Base-by-base conservation (phyloP, 2,329 filamentous ascomycete genomes). In the Hypoxylon sp. region DNA sequence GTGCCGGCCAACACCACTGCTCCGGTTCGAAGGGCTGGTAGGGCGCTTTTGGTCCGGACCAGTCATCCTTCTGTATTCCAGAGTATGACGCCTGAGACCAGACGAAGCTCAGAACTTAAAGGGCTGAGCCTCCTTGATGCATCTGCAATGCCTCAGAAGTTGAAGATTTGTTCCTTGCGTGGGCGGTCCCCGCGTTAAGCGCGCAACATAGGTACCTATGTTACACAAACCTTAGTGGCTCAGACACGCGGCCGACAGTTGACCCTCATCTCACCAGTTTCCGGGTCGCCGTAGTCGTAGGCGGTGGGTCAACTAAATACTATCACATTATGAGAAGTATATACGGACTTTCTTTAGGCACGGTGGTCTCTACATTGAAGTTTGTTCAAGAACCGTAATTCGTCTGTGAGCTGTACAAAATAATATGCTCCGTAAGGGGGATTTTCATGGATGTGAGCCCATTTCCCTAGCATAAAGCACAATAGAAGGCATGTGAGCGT, bases 121-220 rank as follows among this genome's bases (percentile, higher is more conserved):
- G 55, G 44, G 65, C 68, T 62, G 65, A 62, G 63, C 68, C 68
- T 35, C 68, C 11, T 39, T 58, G 3, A n/a, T 68, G 59, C 68
- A 63, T 70, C 54, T 58, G 26, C 26, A 58, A 52, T 61, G 61
- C 63, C 57, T 67, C 48, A 42, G 44, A 51, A 53, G 14, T 56
- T 54, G 31, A 65, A 57, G 58, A 67, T 57, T 50, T 35, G 58
- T 65, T 67, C 44, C 59, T 66, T 59, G 44, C 39, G 35, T 33
- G 54, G 19, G 37, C 4, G 31, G 35, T 61, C 58, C 53, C 60
- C 54, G 63, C 46, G 46, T 63, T 67, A 71, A 63, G 63, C 63
- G 57, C 69, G 56, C 52, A 19, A 26, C 22, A 19, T 55, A n/a
- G n/a, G n/a, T n/a, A n/a, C n/a, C n/a, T n/a, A 39, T 44, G 69